These are phyloP conservation scores for Fagus crenata DNA, from an alignment of 306 rosid species.

Conservation along the genomic window DNA sequence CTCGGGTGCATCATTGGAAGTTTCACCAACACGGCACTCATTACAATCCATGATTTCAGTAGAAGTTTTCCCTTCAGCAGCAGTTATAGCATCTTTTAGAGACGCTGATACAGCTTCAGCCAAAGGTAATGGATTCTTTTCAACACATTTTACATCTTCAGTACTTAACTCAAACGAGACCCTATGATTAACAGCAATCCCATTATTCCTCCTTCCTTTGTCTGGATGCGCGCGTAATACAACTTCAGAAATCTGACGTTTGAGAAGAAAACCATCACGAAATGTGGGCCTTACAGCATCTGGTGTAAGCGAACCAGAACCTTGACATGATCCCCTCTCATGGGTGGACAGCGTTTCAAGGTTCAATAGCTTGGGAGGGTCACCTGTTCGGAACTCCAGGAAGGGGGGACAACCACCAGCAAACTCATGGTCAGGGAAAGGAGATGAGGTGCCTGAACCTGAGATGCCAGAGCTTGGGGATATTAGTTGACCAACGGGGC, in stretches of 20 bases:
- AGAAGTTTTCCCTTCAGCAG: conserved; percentile 4
- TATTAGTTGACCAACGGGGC: conserved; percentile 85
- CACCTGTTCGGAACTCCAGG: conserved; percentile 55
- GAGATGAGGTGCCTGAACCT: conserved; percentile 78
- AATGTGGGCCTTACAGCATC: conserved; percentile 32
- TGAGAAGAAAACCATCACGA: conserved; percentile 29
- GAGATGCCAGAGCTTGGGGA: conserved; percentile 91
- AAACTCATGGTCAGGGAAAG: conserved; percentile 69
- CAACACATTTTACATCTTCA: conserved; percentile 38
- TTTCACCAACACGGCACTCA: conserved; percentile 38
- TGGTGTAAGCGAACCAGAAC: conserved; percentile 48
- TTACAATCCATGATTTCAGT: neutral
- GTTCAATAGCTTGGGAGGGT: conserved; percentile 64
- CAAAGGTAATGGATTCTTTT: conserved; percentile 36
- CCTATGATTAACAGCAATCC: conserved; percentile 30
- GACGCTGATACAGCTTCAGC: conserved; percentile 43
- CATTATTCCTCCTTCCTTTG: conserved; percentile 27
- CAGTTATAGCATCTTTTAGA: conserved; percentile 14
- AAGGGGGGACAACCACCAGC: conserved; percentile 37
- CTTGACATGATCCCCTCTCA: conserved; percentile 45
- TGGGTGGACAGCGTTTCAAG: conserved; percentile 53
- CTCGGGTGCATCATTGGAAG: conserved; percentile 35
- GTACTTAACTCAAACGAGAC: conserved; percentile 45
- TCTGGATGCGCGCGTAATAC: conserved; percentile 11
- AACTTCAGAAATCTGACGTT: conserved; percentile 30